These are phyloP conservation scores for Polyporus tsugae DNA, from an alignment of 1,284 basidiomycete genomes.

Conservation along the genomic window DNA sequence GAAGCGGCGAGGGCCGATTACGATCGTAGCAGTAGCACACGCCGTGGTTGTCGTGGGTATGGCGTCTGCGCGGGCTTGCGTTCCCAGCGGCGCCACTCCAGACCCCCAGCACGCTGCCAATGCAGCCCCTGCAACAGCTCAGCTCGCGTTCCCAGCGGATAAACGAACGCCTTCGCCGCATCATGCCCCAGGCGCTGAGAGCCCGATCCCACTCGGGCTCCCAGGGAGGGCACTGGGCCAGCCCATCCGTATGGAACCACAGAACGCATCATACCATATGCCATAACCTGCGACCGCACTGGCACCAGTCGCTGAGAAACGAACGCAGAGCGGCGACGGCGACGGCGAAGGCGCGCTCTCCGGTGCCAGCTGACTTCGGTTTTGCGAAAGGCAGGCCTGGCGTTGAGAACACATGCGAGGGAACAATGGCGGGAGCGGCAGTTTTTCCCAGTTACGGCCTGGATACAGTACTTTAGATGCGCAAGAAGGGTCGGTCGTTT, in stretches of 20 bases:
- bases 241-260: conserved; percentile 9
- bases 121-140: conserved; percentile 17
- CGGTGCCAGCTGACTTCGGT: not conserved
- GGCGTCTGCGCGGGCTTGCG: not conserved
- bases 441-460: not conserved
- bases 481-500: not conserved
- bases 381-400: not conserved
- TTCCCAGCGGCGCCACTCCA: conserved; percentile 4
- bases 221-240: conserved; percentile 24
- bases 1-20: not conserved
- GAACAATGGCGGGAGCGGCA: not conserved
- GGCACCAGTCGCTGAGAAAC: conserved; percentile 10
- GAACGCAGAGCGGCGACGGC: conserved; percentile 2
- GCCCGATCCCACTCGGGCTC: conserved; percentile 33
- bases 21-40: not conserved
- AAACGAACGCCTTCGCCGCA: conserved; percentile 22
- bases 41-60: conserved; percentile 7
- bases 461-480: not conserved
- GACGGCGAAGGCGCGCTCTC: conserved; percentile 8
- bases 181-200: conserved; percentile 28
- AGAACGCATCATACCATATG: conserved; percentile 11
- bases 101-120: not conserved
- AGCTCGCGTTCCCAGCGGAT: conserved; percentile 24
- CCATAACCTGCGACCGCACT: not conserved
- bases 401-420: not conserved